phyloP scores from a whole-genome alignment of 1,139 yeast genomes.

The Kodamaea sp. region DNA sequence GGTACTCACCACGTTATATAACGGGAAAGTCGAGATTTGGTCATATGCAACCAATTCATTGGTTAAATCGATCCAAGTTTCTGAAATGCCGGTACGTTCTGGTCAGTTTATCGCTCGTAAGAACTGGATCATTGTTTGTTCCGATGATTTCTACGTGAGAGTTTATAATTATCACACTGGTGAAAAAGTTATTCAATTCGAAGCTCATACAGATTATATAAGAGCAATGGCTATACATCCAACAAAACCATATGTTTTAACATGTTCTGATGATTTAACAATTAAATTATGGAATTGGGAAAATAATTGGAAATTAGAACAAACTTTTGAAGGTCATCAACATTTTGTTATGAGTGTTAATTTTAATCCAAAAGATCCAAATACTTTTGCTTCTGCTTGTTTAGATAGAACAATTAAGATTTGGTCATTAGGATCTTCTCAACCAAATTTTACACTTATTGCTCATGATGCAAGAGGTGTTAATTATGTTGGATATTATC shows the following conservation, averaged over 20 bases:
- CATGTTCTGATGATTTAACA: slow-evolving; percentile 90
- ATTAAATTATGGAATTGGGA: slow-evolving; percentile 98
- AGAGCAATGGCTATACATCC: slow-evolving; percentile 94
- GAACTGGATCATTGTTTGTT: slow-evolving; percentile 95
- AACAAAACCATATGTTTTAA: slow-evolving; percentile 78
- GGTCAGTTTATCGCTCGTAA: slow-evolving; percentile 94
- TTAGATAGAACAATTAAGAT: slow-evolving; percentile 94
- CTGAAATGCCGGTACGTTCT: slow-evolving; percentile 92
- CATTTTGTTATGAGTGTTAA: slow-evolving; percentile 94
- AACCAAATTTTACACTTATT: slow-evolving; percentile 84
- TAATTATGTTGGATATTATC: slow-evolving; percentile 93
- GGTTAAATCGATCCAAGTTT: slow-evolving; percentile 64
- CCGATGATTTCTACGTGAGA: slow-evolving; percentile 91
- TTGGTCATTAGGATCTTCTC: slow-evolving; percentile 90
- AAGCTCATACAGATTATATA: slow-evolving; percentile 97
- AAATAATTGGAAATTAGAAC: slow-evolving; percentile 83
- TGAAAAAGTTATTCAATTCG: slow-evolving; percentile 90
- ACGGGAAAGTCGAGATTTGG: slow-evolving; percentile 89
- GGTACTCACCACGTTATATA: slow-evolving; percentile 82
- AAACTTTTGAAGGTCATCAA: slow-evolving; percentile 90
- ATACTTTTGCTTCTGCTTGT: slow-evolving; percentile 95
- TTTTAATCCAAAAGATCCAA: slow-evolving; percentile 96
- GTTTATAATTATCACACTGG: slow-evolving; percentile 94
- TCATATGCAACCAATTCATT: slow-evolving; percentile 73
- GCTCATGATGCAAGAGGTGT: slow-evolving; percentile 95